Base-by-base conservation (phyloP, 148 eudicot species). In the Fagopyrum tataricum region DNA sequence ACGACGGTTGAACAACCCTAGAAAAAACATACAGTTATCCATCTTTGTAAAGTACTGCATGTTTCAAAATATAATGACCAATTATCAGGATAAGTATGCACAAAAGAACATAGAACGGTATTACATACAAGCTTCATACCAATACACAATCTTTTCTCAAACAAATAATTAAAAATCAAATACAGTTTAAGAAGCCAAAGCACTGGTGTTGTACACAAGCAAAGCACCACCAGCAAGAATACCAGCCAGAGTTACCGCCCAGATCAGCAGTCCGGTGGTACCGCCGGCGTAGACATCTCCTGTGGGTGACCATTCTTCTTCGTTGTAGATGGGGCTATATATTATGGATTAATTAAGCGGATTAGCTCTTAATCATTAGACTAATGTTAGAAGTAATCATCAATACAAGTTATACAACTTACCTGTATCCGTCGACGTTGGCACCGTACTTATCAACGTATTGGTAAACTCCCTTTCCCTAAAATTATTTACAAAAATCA, bases 381-480 rank as follows among this genome's bases (percentile, higher is more conserved):
- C 4, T 55, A 18, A 6, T 55, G 4, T 55, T 55, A 13, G 20
- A 21, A 48, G 37, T 31, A 31, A 31, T 31, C 2, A 31, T 31
- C 37, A 44, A 23, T 24, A 4, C 1, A 31, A 39, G 0, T 5
- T 46, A 23, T 24, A 4, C 1, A 31, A 39, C 1, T 5, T 46
- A 93, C 98, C 98, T 93, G 93, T 95, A 95, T 79, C 98, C 98
- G 71, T 90, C 97, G 8, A 93, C 96, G 79, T 93, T 93, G 83
- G 93, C 98, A 76, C 96, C 99, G 69, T 95, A 95, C 74, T 95
- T 91, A 85, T 91, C 97, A 5, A 91, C 96, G 68, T 75, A 95
- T 81, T 91, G 99, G 92, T 95, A 95, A 23, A 95, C 96, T 53
- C 99, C 99, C 92, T 95, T 95, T 42, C 99, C 99, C 97, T 91